Conservation (phyloP, 1,139 yeast genomes). For the Candida sp. region DNA sequence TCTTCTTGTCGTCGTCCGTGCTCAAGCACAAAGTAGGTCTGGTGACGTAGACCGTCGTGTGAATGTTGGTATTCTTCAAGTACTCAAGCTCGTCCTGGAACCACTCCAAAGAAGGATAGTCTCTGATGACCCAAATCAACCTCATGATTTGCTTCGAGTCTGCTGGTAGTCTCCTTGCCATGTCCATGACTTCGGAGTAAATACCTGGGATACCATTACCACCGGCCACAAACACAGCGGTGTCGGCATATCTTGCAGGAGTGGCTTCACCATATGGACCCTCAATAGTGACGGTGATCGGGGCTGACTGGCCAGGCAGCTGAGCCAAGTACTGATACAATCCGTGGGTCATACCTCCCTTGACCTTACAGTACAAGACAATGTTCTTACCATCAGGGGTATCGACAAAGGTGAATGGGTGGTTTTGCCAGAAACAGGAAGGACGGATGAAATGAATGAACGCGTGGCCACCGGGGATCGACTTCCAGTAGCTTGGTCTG, state of each 20-base stretch:
- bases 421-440: conserved; percentile 47
- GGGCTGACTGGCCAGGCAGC: conserved; percentile 28
- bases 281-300: conserved; percentile 39
- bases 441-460: conserved; percentile 48
- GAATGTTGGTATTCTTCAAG: conserved; percentile 26
- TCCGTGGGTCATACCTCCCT: conserved; percentile 42
- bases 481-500: conserved; percentile 42
- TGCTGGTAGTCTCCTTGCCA: conserved; percentile 29
- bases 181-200: conserved; percentile 37
- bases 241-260: conserved; percentile 30
- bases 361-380: conserved; percentile 34
- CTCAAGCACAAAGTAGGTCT: conserved; percentile 20
- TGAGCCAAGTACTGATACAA: conserved; percentile 32
- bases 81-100: conserved; percentile 34
- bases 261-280: conserved; percentile 46
- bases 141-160: conserved; percentile 20
- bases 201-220: conserved; percentile 52
- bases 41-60: conserved; percentile 36
- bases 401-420: conserved; percentile 43
- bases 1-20: conserved; percentile 6
- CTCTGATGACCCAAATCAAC: conserved; percentile 28
- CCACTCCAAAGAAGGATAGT: conserved; percentile 35
- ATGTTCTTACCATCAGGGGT: conserved; percentile 25
- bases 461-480: conserved; percentile 56
- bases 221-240: conserved; percentile 44